Evolutionary conservation across 2,329 filamentous ascomycete genomes (phyloP).

Genomic region (Fulvia fulva): DNA sequence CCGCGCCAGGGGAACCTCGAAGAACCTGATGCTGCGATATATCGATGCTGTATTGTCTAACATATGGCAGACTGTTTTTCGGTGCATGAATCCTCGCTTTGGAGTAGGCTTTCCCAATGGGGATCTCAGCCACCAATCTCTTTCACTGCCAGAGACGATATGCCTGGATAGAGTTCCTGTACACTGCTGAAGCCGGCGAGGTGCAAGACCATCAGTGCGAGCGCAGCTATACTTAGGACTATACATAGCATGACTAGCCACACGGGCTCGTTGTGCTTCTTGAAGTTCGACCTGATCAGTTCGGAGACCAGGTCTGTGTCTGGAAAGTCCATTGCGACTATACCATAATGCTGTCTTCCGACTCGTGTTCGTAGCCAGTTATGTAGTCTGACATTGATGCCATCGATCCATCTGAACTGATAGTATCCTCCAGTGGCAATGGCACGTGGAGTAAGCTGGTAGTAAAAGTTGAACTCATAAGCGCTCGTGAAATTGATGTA

Average conservation of each 20-base stretch:
- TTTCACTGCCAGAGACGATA: background rate
- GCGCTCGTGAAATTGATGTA: conserved; percentile 45
- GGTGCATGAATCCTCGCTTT: background rate
- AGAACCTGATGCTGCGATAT: too few species aligned
- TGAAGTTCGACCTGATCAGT: conserved; percentile 42
- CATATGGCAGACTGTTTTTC: too few species aligned
- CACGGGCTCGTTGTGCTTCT: background rate
- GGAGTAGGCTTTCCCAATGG: too few species aligned
- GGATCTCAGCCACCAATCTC: background rate
- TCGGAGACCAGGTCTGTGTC: conserved; percentile 39
- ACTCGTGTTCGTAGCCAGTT: conserved; percentile 29
- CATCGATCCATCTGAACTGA: conserved; percentile 41
- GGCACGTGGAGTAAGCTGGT: conserved; percentile 34
- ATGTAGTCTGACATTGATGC: conserved; percentile 42
- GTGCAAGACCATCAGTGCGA: background rate
- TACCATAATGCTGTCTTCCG: conserved; percentile 32
- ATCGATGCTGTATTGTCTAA: too few species aligned
- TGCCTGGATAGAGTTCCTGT: background rate
- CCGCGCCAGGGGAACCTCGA: too few species aligned
- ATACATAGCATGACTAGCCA: background rate
- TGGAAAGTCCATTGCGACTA: conserved; percentile 37
- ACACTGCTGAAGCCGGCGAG: background rate
- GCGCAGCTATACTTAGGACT: background rate
- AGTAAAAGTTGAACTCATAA: conserved; percentile 40
- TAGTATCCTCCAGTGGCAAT: conserved; percentile 45